Conservation (phyloP, 108 stramenopile species). For the Epipyxis sp. region DNA sequence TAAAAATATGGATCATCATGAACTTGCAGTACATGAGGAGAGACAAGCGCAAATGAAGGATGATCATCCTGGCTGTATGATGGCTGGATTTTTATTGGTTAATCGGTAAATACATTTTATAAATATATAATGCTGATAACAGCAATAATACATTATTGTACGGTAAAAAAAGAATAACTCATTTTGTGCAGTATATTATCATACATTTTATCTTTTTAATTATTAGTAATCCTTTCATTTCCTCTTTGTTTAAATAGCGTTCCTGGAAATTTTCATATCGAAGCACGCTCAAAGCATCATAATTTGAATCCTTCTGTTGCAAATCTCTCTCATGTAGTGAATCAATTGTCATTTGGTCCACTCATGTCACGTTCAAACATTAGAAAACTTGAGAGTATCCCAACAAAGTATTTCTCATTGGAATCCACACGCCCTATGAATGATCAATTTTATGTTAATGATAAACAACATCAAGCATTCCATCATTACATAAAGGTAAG, state of each 20-base stretch:
- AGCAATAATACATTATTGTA: no score
- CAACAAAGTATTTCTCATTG: slow-evolving; percentile 52
- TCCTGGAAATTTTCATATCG: slow-evolving; percentile 94
- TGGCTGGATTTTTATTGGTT: slow-evolving; percentile 22
- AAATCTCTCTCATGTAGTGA: slow-evolving; percentile 79
- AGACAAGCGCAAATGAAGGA: slow-evolving; percentile 62
- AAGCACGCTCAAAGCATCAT: slow-evolving; percentile 81
- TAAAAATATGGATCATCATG: neutral
- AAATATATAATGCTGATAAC: no score
- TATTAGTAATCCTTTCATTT: neutral
- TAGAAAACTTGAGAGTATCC: neutral
- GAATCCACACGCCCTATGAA: slow-evolving; percentile 61
- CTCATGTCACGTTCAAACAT: neutral
- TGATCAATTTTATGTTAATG: slow-evolving; percentile 68
- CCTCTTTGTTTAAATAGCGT: slow-evolving; percentile 55
- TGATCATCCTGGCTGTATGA: slow-evolving; percentile 75
- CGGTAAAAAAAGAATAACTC: no score
- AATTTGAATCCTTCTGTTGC: slow-evolving; percentile 76
- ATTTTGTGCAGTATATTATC: neutral
- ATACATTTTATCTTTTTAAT: slow-evolving; percentile 3
- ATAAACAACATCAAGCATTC: slow-evolving; percentile 74
- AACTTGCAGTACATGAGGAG: slow-evolving; percentile 28
- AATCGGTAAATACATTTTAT: slow-evolving; percentile 30
- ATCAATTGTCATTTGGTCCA: slow-evolving; percentile 76
- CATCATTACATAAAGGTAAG: slow-evolving; percentile 91